phyloP scores from a whole-genome alignment of 2,329 filamentous ascomycete genomes.

The Rutstroemia sp. region DNA sequence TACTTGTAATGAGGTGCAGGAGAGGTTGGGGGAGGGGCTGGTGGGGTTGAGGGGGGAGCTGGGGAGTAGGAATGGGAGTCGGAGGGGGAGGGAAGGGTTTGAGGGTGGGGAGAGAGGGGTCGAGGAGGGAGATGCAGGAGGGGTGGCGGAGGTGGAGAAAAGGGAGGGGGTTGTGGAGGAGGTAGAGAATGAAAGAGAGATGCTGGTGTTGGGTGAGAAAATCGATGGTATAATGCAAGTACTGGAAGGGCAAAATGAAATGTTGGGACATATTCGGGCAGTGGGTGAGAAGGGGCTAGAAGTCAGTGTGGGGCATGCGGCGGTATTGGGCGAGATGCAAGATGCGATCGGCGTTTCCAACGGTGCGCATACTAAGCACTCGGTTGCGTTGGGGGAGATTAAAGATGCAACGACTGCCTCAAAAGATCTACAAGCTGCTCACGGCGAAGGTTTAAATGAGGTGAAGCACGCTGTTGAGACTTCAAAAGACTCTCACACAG shows the following conservation, averaged over 20 bases:
- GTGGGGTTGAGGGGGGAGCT: not conserved
- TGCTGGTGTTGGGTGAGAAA: not conserved
- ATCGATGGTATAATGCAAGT: not conserved
- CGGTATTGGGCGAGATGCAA: slow-evolving; percentile 11
- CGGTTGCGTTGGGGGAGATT: too few species aligned
- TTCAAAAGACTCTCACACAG: slow-evolving; percentile 14
- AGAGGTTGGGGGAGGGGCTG: not conserved
- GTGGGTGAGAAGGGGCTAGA: too few species aligned
- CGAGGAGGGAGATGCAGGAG: not conserved
- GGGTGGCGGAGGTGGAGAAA: too few species aligned
- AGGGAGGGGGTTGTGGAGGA: not conserved
- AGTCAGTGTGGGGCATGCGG: too few species aligned
- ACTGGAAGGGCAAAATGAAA: slow-evolving; percentile 16
- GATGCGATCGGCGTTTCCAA: slow-evolving; percentile 3
- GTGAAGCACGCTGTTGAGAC: not conserved
- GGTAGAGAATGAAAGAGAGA: not conserved
- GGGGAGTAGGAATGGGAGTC: not conserved
- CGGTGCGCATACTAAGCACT: slow-evolving; percentile 16
- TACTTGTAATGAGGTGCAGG: slow-evolving; percentile 7
- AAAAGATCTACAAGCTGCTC: slow-evolving; percentile 7
- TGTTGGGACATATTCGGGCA: too few species aligned
- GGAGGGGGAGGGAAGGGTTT: not conserved
- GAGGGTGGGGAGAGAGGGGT: not conserved
- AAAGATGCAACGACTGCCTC: slow-evolving; percentile 15
- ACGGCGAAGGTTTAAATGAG: not conserved